Conservation (phyloP, 805 yeast species). For the Kodamaea fukazawae region DNA sequence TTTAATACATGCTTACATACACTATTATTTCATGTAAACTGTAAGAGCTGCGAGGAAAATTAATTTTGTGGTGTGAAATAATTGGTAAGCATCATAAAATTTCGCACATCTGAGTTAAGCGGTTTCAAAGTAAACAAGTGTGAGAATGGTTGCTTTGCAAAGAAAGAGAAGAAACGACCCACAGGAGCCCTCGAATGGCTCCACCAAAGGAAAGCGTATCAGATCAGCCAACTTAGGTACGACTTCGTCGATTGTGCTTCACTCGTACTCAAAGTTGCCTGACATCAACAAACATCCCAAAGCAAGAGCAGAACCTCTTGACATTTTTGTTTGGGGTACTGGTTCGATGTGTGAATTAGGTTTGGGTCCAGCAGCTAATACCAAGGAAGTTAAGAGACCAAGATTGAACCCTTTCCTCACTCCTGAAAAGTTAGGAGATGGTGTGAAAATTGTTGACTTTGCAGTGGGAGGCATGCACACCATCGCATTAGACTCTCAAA, state of each 20-base stretch:
- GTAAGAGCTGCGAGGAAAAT: no score
- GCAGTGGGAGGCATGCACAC: slow-evolving; percentile 97
- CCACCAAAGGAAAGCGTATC: slow-evolving; percentile 19
- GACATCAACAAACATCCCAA: slow-evolving; percentile 41
- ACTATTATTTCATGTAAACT: no score
- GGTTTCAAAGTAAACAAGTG: background rate
- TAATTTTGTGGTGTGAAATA: no score
- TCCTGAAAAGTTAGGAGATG: slow-evolving; percentile 39
- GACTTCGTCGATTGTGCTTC: slow-evolving; percentile 44
- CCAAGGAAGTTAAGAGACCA: slow-evolving; percentile 94
- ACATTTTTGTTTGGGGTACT: slow-evolving; percentile 91
- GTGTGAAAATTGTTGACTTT: slow-evolving; percentile 73
- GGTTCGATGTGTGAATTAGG: slow-evolving; percentile 98
- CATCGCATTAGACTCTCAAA: slow-evolving; percentile 72
- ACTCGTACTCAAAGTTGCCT: slow-evolving; percentile 48
- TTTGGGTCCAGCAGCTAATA: slow-evolving; percentile 89
- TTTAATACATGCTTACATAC: no score
- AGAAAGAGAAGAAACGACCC: slow-evolving; percentile 32
- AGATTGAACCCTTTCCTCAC: slow-evolving; percentile 78
- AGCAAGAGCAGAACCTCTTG: slow-evolving; percentile 50
- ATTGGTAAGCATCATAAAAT: no score
- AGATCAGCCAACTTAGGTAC: slow-evolving; percentile 13
- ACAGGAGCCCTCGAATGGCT: slow-evolving; percentile 12
- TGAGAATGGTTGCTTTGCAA: slow-evolving; percentile 42
- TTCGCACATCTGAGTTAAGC: slow-evolving; percentile 1